Percentiles rank a stretch among this genome's conserved stretches.
Evolutionary conservation across 2,329 filamentous ascomycete species (phyloP).

Genomic region (Trichoderma sp.): DNA sequence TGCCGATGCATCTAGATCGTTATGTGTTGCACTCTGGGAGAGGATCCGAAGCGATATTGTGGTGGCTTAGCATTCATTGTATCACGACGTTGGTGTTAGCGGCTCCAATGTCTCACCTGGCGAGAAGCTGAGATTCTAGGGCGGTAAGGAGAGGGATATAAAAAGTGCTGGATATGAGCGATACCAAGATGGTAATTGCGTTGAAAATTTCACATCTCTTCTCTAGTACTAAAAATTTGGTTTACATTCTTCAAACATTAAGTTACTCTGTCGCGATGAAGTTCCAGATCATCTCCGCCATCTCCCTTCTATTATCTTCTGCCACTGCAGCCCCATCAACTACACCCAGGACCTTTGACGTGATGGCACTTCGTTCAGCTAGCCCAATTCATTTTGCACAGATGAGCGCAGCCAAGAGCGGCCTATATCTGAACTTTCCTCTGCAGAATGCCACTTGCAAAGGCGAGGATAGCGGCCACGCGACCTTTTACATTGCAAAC

Average conservation of each 20-base stretch:
- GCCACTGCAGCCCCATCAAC: not conserved
- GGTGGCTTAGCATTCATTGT: not conserved
- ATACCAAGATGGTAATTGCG: not conserved
- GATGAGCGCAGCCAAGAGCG: conserved; percentile 45
- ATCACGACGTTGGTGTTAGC: not conserved
- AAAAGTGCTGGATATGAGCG: not conserved
- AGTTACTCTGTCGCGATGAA: not conserved
- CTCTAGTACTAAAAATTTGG: not conserved
- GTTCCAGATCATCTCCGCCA: not conserved
- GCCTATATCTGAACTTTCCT: conserved; percentile 44
- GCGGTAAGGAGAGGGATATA: not conserved
- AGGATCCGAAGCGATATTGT: not conserved
- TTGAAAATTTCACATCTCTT: not conserved
- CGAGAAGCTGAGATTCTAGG: not conserved
- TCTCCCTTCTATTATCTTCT: not conserved
- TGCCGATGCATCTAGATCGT: not conserved
- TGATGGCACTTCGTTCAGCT: conserved; percentile 48
- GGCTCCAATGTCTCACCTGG: not conserved
- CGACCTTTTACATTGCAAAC: conserved; percentile 51
- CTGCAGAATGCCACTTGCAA: conserved; percentile 51
- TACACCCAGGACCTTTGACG: not conserved
- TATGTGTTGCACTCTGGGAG: not conserved
- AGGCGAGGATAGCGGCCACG: conserved; percentile 38
- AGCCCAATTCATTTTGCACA: conserved; percentile 46
- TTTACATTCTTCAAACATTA: not conserved